Conservation (phyloP, 208 protist species). For the Crithidia bombi region DNA sequence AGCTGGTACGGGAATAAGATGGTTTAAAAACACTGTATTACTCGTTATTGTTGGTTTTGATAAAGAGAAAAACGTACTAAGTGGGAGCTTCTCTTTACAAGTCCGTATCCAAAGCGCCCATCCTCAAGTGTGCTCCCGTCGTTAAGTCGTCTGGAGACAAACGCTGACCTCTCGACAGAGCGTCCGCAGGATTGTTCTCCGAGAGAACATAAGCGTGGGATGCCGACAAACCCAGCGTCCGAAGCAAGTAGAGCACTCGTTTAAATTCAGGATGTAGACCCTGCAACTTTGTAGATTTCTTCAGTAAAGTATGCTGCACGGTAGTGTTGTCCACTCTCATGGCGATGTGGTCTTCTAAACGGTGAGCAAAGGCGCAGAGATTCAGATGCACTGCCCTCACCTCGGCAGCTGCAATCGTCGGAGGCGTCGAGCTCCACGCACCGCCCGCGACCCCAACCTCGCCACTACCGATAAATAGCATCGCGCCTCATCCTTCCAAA, state of each 20-base stretch:
- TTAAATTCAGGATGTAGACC: not conserved
- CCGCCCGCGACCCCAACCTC: not conserved
- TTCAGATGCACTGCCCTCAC: not conserved
- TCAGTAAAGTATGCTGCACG: not conserved
- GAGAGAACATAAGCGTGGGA: not conserved
- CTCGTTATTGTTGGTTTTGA: not conserved
- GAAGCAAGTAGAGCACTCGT: not conserved
- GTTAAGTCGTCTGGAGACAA: not conserved
- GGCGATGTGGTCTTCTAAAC: not conserved
- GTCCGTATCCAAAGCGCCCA: conserved; percentile 8
- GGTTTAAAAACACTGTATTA: too few species aligned
- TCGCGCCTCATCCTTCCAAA: not conserved
- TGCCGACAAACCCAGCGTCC: not conserved
- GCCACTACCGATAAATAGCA: conserved; percentile 1
- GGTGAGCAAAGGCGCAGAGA: not conserved
- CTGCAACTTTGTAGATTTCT: not conserved
- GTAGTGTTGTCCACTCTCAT: conserved; percentile 3
- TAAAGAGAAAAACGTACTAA: not conserved
- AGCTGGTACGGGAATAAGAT: too few species aligned
- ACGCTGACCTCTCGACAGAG: not conserved
- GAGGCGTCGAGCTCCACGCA: not conserved
- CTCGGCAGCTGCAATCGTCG: not conserved
- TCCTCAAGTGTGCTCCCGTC: conserved; percentile 15
- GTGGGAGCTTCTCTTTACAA: conserved; percentile 3
- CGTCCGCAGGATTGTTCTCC: conserved; percentile 8